phyloP scores from a whole-genome alignment of 257 asterid genomes.

The Scutellaria baicalensis region DNA sequence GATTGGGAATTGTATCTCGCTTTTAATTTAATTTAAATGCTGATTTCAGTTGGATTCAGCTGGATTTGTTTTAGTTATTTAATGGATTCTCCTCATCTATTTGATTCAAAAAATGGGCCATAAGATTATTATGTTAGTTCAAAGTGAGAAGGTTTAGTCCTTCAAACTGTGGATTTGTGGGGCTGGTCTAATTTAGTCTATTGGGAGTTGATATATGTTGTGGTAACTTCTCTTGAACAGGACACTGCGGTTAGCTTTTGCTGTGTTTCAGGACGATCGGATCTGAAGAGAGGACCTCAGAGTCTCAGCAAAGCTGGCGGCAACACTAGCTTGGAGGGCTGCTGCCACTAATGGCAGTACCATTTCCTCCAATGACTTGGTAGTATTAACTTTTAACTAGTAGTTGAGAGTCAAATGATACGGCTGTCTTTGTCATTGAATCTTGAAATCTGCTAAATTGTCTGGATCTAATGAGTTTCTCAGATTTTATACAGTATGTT shows the following conservation, averaged over 20 bases:
- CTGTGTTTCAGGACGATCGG: conserved; percentile 26
- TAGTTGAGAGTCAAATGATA: background rate
- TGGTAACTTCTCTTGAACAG: conserved; percentile 27
- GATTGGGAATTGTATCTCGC: background rate
- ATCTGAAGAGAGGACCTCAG: conserved; percentile 48
- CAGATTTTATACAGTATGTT: background rate
- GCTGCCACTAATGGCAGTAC: conserved; percentile 68
- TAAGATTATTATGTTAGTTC: background rate
- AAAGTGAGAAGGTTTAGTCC: background rate
- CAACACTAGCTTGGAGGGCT: conserved; percentile 73
- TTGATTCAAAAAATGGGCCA: background rate
- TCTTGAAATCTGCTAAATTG: background rate
- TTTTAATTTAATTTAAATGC: background rate
- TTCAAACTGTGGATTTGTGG: conserved; percentile 6
- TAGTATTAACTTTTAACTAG: conserved; percentile 13
- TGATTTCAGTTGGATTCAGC: conserved; percentile 2
- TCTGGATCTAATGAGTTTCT: conserved; percentile 1
- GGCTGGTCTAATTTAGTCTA: background rate
- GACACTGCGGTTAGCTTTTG: conserved; percentile 37
- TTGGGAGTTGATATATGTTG: conserved; percentile 18
- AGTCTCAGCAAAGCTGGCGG: conserved; percentile 64
- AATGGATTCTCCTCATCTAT: background rate
- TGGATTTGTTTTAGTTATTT: background rate
- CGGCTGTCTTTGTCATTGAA: background rate
- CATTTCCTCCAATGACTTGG: conserved; percentile 61